phyloP scores from a whole-genome alignment of 768 basidiomycete genomes.

The Russula olivacea region DNA sequence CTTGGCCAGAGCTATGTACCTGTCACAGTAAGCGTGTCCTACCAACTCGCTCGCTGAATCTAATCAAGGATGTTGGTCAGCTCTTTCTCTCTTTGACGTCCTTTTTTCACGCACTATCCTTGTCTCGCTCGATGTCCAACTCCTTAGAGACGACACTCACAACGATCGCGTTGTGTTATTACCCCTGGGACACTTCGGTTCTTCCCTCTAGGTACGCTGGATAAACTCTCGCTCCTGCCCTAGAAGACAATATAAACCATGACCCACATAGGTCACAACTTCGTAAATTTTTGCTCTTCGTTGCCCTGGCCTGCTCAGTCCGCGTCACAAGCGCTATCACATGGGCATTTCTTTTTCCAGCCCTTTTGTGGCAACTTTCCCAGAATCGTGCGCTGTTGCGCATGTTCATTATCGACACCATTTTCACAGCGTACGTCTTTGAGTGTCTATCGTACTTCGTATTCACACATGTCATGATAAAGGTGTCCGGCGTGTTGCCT shows the following conservation, averaged over 20 bases:
- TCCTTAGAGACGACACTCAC: constrained; percentile 87
- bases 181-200: constrained; percentile 54
- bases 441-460: not conserved
- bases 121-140: constrained; percentile 88
- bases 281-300: constrained; percentile 45
- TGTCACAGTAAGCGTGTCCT: constrained; percentile 51
- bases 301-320: constrained; percentile 71
- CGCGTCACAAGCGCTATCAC: constrained; percentile 87
- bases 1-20: constrained; percentile 53
- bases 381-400: constrained; percentile 31
- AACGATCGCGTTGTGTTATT: constrained; percentile 66
- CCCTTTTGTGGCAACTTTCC: constrained; percentile 52
- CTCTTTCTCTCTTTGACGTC: constrained; percentile 75
- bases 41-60: not conserved
- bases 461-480: not conserved
- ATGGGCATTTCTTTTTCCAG: constrained; percentile 66
- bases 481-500: constrained; percentile 17
- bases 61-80: constrained; percentile 36
- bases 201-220: constrained; percentile 24
- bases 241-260: no score
- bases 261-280: constrained; percentile 32
- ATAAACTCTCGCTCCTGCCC: not conserved
- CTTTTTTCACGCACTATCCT: constrained; percentile 77
- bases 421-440: constrained; percentile 40
- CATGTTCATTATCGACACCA: constrained; percentile 37